Base-by-base conservation (phyloP, 495 filamentous ascomycete species). In the Xylaria venustula region DNA sequence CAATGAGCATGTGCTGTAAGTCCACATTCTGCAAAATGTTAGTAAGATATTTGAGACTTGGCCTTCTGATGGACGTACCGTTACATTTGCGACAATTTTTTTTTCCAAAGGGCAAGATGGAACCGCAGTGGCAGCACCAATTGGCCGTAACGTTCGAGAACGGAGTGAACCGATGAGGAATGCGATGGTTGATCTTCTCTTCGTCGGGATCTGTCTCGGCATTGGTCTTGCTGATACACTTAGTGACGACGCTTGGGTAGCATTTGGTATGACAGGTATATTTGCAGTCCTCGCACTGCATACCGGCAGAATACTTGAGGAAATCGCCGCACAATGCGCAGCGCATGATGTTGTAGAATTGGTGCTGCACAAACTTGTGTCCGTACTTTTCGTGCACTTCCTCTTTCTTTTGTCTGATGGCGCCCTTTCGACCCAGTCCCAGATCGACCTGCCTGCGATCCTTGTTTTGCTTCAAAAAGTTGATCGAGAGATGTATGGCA, bases 271-370 rank as follows among this genome's bases (percentile, higher is more conserved):
- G 94, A 74, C 95, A 98, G 20, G 94, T 98, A 70, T 97, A 97
- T 75, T 97, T 98, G 91, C 94, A 99, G 76, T 99, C 94, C 60
- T 93, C 89, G 73, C 94, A 99, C 78, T 99, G 94, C 93, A 98
- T 97, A 46, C 94, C 95, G 15, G 94, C 90, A 30, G 93, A 93
- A 76, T 98, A 98, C 71, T 97, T 98, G 76, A 99, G 87, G 68
- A 98, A 97, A 58, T 98, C 95, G 56, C 93, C 95, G 75, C 94
- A 99, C 20, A 98, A 86, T 32, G 94, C 95, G 78, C 94, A 99
- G 65, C 95, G 94, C 94, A 99, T 99, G 73, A 99, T 97, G 79
- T 98, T 98, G 87, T 98, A 99, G 78, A 98, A 99, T 73, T 96
- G 93, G 75, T 96, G 92, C 65, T 89, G 87, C 48, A 97, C 86